These are phyloP conservation scores for Camellia sinensis DNA, from an alignment of 148 eudicot genomes.

Conservation along the genomic window DNA sequence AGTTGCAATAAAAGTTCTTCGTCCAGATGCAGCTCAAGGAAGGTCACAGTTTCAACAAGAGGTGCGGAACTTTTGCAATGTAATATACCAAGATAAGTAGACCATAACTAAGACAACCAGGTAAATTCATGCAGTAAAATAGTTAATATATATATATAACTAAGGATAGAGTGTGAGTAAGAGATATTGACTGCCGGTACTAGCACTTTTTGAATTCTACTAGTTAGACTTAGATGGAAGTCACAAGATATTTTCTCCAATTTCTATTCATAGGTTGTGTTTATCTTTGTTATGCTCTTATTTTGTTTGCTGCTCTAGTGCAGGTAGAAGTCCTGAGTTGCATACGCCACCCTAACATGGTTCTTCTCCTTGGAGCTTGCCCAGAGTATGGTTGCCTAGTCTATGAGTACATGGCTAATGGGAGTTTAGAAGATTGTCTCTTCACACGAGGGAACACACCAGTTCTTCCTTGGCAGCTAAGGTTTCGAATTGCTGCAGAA, in stretches of 20 bases:
- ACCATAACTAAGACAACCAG: too few relatives aligned
- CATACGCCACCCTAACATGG: conserved; percentile 51
- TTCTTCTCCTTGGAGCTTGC: conserved; percentile 46
- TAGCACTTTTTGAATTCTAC: too few relatives aligned
- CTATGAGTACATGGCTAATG: conserved; percentile 44
- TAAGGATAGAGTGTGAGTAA: too few relatives aligned
- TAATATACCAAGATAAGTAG: not conserved
- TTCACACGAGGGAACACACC: conserved; percentile 36
- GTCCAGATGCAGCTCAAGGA: conserved; percentile 47
- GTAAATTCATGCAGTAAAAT: not conserved
- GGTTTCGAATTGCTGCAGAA: conserved; percentile 39
- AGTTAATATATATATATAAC: too few relatives aligned
- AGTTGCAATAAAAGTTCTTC: conserved; percentile 47
- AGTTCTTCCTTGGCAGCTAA: conserved; percentile 36
- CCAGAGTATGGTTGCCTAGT: conserved; percentile 48
- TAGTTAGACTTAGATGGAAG: too few relatives aligned
- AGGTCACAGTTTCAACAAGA: conserved; percentile 45
- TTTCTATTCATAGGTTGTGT: not conserved
- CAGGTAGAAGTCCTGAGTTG: conserved; percentile 46
- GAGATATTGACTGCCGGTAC: too few relatives aligned
- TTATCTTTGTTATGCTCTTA: not conserved
- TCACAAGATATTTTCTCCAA: not conserved
- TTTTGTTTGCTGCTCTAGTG: not conserved
- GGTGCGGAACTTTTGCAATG: conserved; percentile 18
- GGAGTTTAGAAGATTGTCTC: conserved; percentile 45